phyloP scores from a whole-genome alignment of 805 yeast genomes.

The Metschnikowia baotianmanensis region DNA sequence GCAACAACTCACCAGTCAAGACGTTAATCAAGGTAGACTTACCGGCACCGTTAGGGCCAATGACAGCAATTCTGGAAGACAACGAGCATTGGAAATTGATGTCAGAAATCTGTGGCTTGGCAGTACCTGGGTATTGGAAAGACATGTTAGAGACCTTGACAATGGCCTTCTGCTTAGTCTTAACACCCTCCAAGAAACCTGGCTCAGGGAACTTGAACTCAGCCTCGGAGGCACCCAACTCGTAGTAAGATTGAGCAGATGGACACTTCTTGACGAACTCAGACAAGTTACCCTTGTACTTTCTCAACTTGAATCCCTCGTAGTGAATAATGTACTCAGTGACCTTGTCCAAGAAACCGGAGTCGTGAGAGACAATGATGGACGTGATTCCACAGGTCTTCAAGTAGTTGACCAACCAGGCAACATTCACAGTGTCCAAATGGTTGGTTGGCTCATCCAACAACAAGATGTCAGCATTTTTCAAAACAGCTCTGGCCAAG shows the following conservation, averaged over 20 bases:
- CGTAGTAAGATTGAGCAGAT: conserved; percentile 97
- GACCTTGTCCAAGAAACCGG: conserved; percentile 98
- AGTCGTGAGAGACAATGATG: conserved; percentile 98
- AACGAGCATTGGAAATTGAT: conserved; percentile 98
- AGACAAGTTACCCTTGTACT: conserved; percentile 99
- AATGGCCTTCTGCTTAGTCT: conserved; percentile 99
- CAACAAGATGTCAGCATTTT: conserved; percentile 95
- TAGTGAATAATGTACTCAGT: conserved; percentile 98
- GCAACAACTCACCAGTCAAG: conserved; percentile 98
- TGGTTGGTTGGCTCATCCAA: conserved; percentile 99
- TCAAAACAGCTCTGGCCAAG: conserved; percentile 97
- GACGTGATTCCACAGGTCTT: conserved; percentile 98
- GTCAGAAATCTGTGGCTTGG: conserved; percentile 89
- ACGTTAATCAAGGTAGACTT: conserved; percentile 98
- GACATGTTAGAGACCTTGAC: conserved; percentile 96
- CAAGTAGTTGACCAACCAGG: conserved; percentile 99
- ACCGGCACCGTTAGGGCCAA: conserved; percentile 99
- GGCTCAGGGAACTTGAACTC: conserved; percentile 99
- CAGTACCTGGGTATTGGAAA: conserved; percentile 99
- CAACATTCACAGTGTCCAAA: conserved; percentile 99
- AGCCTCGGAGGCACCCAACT: conserved; percentile 95
- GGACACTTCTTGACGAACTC: conserved; percentile 99
- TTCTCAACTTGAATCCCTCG: conserved; percentile 99
- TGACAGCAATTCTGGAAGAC: conserved; percentile 99
- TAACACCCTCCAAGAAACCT: conserved; percentile 99